Base-by-base conservation (phyloP, 2,329 filamentous ascomycete genomes). In the Zymoseptoria brevis region DNA sequence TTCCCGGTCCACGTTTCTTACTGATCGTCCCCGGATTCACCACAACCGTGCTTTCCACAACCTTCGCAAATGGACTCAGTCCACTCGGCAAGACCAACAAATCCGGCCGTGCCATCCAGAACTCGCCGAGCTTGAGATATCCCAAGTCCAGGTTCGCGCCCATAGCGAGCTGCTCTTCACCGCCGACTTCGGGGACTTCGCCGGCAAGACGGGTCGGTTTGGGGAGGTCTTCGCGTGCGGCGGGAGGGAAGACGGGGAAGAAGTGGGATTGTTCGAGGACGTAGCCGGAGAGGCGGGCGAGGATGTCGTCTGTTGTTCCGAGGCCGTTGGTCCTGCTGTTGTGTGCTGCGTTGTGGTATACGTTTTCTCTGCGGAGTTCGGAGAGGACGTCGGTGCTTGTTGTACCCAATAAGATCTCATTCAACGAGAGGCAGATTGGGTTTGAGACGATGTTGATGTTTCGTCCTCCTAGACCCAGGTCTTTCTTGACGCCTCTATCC, bases 261-360 rank as follows among this genome's bases (percentile, higher is more conserved):
- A 92, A 97, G 70, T 94, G 91, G 6, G 92, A 80, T 75, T 97
- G 94, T 74, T 96, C 88, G 59, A 99, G 83, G 19, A 99, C 74
- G 66, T 94, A 87, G 19, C 85, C 82, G 5, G 88, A 84, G 53
- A 92, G 75, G n/a, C 93, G 78, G 16, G 86, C 84, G 68, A 93
- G 79, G 24, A 89, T 68, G 65, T 89, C 85, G 0, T 68, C 66
- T 16, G 13, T 45, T 16, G 16, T 9, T 13, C 35, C 35, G 13
- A 45, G 13, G 35, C 35, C 35, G 4, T 45, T 45, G 35, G 35
- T 16, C 13, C 35, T 13, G 30, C 50, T 57, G 45, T 64, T 60
- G 74, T 95, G 89, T 2, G 89, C 77, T 0, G 85, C 86, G n/a
- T 87, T 90, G 66, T 96, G 81, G 8, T 88, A 90, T 26, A 96